phyloP scores from a whole-genome alignment of 208 protist species.

The Trypanosoma cruzi region DNA sequence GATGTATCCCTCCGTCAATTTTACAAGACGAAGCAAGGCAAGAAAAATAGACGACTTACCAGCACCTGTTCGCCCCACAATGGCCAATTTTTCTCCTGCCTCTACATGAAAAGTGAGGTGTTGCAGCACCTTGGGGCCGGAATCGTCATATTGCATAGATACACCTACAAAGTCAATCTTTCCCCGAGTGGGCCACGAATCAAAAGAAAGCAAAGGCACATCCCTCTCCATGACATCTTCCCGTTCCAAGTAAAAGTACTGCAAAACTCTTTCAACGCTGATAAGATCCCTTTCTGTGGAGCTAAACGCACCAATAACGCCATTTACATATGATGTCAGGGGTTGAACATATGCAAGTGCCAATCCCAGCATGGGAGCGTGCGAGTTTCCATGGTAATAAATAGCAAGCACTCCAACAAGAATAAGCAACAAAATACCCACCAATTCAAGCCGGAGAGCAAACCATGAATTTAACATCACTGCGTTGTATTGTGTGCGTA shows the following conservation, averaged over 20 bases:
- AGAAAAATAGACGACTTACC: slow-evolving; percentile 59
- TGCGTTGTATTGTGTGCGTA: slow-evolving; percentile 23
- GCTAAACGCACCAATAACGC: slow-evolving; percentile 30
- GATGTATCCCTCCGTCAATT: slow-evolving; percentile 21
- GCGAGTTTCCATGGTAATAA: slow-evolving; percentile 12
- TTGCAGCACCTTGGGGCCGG: slow-evolving; percentile 34
- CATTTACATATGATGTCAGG: slow-evolving; percentile 41
- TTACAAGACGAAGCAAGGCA: slow-evolving; percentile 40
- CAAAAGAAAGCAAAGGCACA: neutral
- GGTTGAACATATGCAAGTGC: slow-evolving; percentile 40
- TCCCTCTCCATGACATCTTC: slow-evolving; percentile 9
- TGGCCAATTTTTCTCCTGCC: slow-evolving; percentile 46
- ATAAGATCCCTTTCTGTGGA: slow-evolving; percentile 46
- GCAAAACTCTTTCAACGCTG: slow-evolving; percentile 43
- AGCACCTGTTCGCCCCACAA: slow-evolving; percentile 53
- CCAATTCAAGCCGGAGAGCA: slow-evolving; percentile 46
- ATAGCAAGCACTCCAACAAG: slow-evolving; percentile 31
- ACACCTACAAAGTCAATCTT: slow-evolving; percentile 45
- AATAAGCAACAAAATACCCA: slow-evolving; percentile 36
- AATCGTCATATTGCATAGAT: slow-evolving; percentile 39
- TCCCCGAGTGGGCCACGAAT: slow-evolving; percentile 45
- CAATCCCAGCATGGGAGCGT: slow-evolving; percentile 32
- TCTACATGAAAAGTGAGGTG: slow-evolving; percentile 30
- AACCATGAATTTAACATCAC: slow-evolving; percentile 38
- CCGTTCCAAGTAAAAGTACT: slow-evolving; percentile 37